Conservation (phyloP, 257 asterid species). For the Jacaranda copaia region DNA sequence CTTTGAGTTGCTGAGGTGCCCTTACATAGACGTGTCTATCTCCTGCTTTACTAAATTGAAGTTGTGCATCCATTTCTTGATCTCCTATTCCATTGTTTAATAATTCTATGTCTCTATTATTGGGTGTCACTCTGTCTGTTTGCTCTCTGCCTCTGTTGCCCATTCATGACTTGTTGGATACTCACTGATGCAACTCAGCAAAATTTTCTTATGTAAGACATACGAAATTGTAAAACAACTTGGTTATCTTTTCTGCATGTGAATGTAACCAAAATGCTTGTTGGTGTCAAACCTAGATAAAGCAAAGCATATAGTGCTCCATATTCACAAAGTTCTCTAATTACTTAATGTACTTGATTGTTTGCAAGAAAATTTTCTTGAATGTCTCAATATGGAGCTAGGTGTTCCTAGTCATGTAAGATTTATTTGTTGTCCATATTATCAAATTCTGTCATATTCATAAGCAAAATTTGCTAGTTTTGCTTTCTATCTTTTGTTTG, state of each 20-base stretch:
- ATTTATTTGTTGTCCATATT: background rate
- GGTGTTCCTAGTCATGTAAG: background rate
- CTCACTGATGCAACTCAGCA: background rate
- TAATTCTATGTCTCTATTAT: background rate
- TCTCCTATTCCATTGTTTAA: background rate
- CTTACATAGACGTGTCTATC: background rate
- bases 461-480: background rate
- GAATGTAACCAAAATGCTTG: conserved; percentile 10
- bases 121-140: background rate
- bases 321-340: conserved; percentile 1
- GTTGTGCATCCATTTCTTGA: background rate
- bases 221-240: background rate
- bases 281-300: conserved; percentile 7
- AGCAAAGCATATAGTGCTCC: conserved; percentile 6
- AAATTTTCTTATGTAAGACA: background rate
- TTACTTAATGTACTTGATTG: conserved; percentile 11
- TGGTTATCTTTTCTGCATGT: conserved; percentile 11
- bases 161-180: background rate
- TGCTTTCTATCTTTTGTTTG: conserved; percentile 3
- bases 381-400: conserved; percentile 19
- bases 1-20: conserved; percentile 7
- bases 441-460: background rate
- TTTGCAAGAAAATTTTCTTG: background rate
- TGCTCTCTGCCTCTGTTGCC: background rate
- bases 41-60: background rate